Evolutionary conservation across 768 basidiomycete species (phyloP), one percentile per base, ranked within the genome.

Genomic region (Crepidotus variabilis): DNA sequence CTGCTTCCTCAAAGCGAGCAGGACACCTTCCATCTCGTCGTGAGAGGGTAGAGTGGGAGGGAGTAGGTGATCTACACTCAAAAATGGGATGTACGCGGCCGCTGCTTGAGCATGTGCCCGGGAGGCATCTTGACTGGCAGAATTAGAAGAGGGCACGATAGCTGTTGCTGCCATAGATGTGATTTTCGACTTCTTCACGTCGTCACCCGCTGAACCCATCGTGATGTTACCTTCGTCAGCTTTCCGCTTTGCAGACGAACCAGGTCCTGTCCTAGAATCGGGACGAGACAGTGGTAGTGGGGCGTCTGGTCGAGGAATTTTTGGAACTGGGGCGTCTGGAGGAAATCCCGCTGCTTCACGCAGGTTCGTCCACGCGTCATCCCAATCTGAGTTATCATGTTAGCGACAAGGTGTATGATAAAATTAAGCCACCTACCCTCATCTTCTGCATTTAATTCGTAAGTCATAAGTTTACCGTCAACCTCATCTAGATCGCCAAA

Each of bases 401-500:
- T 11, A 20, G 47, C 52, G 16, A 52, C 36, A 49, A 58, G n/a
- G 34, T 48, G 52, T 36, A 57, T n/a, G 21, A 43, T 4, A 43
- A 14, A 13, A 48, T 33, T 32, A 13, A 22, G 34, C 24, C 34
- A 24, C 4, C 81, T 61, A 90, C 92, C 88, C 66, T 86, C 82
- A 55, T 87, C 80, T 68, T 94, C 92, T 23, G 84, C 82, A 55
- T 78, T 77, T 45, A 71, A 72, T 71, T 98, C 96, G 57, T 78
- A 90, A 53, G 83, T 78, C 14, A 93, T 66, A 28, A 99, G 68
- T n/a, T 72, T 72, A 7, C 78, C 85, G 53, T 84, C 86, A 2
- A 72, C 71, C 68, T 99, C 95, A 66, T 98, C 96, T 13, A 87
- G 62, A 65, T 99, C 94, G 7, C 96, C 94, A 69, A 89, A 98